These are phyloP conservation scores for Chytriomyces confervae DNA, from an alignment of 192 early-diverging fungal species.

Conservation along the genomic window DNA sequence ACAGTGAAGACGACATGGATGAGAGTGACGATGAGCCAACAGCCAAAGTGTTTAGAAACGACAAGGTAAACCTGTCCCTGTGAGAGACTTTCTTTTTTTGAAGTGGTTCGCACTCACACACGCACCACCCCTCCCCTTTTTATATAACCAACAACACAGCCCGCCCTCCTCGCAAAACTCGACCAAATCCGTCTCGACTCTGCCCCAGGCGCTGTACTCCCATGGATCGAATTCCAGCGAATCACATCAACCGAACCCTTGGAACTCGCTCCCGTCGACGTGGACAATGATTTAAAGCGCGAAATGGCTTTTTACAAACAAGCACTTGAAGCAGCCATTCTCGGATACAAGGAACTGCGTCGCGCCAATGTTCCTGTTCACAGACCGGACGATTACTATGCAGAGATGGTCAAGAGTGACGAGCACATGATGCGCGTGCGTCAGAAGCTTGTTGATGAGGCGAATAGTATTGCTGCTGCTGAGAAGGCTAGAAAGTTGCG, in stretches of 20 bases:
- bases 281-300: conserved; percentile 87
- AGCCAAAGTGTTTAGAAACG: conserved; percentile 12
- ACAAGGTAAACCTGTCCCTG: conserved; percentile 22
- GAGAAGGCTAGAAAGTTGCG: conserved; percentile 88
- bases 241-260: conserved; percentile 49
- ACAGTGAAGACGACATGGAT: conserved; percentile 33
- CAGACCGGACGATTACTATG: conserved; percentile 95
- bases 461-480: conserved; percentile 75
- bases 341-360: conserved; percentile 66
- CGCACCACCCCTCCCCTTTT: no score
- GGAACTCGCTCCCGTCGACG: conserved; percentile 52
- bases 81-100: conserved; percentile 2
- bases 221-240: conserved; percentile 55
- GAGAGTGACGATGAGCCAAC: background rate
- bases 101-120: no score
- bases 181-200: conserved; percentile 47
- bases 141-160: conserved; percentile 23
- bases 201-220: conserved; percentile 40
- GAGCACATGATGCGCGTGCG: conserved; percentile 92
- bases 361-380: conserved; percentile 75
- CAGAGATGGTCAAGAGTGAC: conserved; percentile 98
- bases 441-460: conserved; percentile 84
- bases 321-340: conserved; percentile 77
- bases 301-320: conserved; percentile 95
- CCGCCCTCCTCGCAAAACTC: conserved; percentile 46